These are phyloP conservation scores for Spironucleus salmonicida DNA, from an alignment of 208 protist genomes.

Conservation along the genomic window DNA sequence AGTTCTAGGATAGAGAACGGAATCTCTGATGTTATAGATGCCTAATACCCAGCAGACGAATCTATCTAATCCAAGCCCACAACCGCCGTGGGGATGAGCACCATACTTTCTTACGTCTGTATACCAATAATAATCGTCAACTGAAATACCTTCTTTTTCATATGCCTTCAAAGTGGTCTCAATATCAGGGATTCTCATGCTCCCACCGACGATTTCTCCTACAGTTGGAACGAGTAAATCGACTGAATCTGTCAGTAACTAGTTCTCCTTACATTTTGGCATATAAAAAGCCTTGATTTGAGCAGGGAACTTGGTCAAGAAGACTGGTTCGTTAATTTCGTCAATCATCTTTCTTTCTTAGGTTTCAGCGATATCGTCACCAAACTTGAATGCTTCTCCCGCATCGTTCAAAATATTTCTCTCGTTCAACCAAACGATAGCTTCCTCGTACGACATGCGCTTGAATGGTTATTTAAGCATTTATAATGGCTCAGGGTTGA, in stretches of 20 bases:
- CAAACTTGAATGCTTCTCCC: constrained; percentile 61
- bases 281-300: constrained; percentile 97
- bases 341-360: constrained; percentile 88
- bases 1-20: constrained; percentile 80
- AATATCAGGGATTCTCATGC: constrained; percentile 78
- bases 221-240: constrained; percentile 87
- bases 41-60: constrained; percentile 80
- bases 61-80: constrained; percentile 86
- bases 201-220: constrained; percentile 92
- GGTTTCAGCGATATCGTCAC: constrained; percentile 89
- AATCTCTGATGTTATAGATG: constrained; percentile 75
- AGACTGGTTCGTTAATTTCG: constrained; percentile 75
- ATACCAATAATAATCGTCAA: constrained; percentile 86
- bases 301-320: constrained; percentile 84
- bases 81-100: constrained; percentile 81
- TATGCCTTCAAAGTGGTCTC: constrained; percentile 74
- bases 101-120: constrained; percentile 90
- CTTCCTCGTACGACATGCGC: constrained; percentile 76
- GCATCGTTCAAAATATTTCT: constrained; percentile 68
- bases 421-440: constrained; percentile 79
- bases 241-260: constrained; percentile 46
- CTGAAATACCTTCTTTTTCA: constrained; percentile 70
- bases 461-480: constrained; percentile 73
- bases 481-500: constrained; percentile 64
- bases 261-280: constrained; percentile 48